Conservation (phyloP, 108 stramenopile species). For the Nitzschia palea region DNA sequence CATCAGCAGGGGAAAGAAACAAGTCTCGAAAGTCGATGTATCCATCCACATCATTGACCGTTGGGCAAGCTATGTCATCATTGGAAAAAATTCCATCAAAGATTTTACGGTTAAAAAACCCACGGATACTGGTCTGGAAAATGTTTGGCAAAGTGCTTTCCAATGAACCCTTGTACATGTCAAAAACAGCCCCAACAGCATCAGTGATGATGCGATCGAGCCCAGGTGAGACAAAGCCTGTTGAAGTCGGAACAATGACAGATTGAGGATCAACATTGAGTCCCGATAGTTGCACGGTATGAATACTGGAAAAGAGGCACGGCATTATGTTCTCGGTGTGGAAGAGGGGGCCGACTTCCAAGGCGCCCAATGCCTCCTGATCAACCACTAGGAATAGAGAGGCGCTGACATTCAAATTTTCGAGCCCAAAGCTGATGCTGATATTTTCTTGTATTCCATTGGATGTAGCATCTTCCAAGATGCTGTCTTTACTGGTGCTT, state of each 20-base stretch:
- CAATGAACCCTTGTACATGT: conserved; percentile 57
- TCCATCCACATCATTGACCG: background rate
- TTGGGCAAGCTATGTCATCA: background rate
- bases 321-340: conserved; percentile 44
- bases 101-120: conserved; percentile 40
- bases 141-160: conserved; percentile 49
- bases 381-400: conserved; percentile 58
- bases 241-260: conserved; percentile 36
- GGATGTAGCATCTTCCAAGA: conserved; percentile 30
- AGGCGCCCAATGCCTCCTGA: conserved; percentile 40
- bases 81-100: conserved; percentile 22
- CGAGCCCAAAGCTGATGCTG: conserved; percentile 35
- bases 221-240: conserved; percentile 64
- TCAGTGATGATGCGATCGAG: conserved; percentile 49
- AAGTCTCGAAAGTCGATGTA: conserved; percentile 28
- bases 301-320: conserved; percentile 46
- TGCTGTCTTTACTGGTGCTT: conserved; percentile 29
- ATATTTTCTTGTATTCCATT: conserved; percentile 44
- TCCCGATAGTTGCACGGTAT: conserved; percentile 32
- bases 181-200: conserved; percentile 42
- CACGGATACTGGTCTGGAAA: conserved; percentile 48
- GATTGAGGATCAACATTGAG: conserved; percentile 31
- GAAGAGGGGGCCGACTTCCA: conserved; percentile 58
- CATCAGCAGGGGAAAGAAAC: conserved; percentile 1
- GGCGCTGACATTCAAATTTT: conserved; percentile 43